A percentile compares a stretch with the other conserved stretches of the same genome.
These are phyloP conservation scores for Mariannaea elegans DNA, from an alignment of 2,329 filamentous ascomycete species.

Conservation along the genomic window DNA sequence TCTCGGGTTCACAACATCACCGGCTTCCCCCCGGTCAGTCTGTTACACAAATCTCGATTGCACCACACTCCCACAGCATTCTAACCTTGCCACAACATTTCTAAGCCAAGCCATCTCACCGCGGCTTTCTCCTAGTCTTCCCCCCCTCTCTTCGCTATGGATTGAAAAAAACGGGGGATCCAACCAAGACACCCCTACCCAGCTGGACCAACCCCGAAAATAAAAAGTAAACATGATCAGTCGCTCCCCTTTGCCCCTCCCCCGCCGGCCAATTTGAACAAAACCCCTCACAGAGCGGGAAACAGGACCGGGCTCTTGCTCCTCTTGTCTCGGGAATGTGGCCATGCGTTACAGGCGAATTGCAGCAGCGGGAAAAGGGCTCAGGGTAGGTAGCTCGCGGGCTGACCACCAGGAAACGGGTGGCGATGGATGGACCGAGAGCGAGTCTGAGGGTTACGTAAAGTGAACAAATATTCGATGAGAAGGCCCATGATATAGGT, in stretches of 20 bases:
- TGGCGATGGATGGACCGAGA: background rate
- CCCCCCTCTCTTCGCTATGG: too few relatives aligned
- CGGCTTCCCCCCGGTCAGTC: background rate
- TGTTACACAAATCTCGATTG: slow-evolving; percentile 43
- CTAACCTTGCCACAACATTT: background rate
- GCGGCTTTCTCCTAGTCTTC: background rate
- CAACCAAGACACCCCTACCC: background rate
- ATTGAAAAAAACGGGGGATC: background rate
- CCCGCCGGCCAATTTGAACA: background rate
- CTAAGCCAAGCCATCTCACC: background rate
- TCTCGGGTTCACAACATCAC: slow-evolving; percentile 2
- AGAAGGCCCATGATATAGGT: background rate
- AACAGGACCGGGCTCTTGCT: background rate
- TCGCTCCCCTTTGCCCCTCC: background rate
- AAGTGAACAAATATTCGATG: background rate
- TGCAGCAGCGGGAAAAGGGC: slow-evolving; percentile 7
- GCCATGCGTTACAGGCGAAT: slow-evolving; percentile 15
- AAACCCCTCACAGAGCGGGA: slow-evolving; percentile 8
- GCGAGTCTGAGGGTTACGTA: slow-evolving; percentile 16
- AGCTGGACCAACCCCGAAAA: background rate
- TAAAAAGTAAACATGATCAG: slow-evolving; percentile 18
- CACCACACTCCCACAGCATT: slow-evolving; percentile 33
- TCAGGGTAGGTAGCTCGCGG: background rate
- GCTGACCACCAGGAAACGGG: slow-evolving; percentile 11
- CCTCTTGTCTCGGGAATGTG: slow-evolving; percentile 16